A percentile compares a stretch with the other conserved stretches of the same genome.
These are phyloP conservation scores for Microdochium trichocladiopsis DNA, from an alignment of 2,329 filamentous ascomycete genomes.

Conservation along the genomic window DNA sequence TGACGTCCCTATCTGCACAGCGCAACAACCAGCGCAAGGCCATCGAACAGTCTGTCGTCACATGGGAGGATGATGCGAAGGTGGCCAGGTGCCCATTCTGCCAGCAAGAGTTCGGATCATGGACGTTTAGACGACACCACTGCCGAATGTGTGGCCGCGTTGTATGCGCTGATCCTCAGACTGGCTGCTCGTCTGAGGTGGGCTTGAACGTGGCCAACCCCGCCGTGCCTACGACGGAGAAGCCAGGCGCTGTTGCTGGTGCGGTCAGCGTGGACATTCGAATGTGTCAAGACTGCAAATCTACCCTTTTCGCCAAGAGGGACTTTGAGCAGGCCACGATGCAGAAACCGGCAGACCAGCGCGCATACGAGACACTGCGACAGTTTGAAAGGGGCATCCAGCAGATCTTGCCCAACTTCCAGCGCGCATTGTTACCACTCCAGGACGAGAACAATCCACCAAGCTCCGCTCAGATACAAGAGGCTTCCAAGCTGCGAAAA, in stretches of 20 bases:
- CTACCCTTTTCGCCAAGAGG: slow-evolving; percentile 54
- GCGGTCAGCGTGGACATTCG: slow-evolving; percentile 69
- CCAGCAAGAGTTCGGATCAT: slow-evolving; percentile 89
- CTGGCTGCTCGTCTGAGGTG: slow-evolving; percentile 78
- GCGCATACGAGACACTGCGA: slow-evolving; percentile 73
- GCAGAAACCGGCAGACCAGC: slow-evolving; percentile 65
- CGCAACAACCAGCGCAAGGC: slow-evolving; percentile 66
- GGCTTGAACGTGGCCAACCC: slow-evolving; percentile 66
- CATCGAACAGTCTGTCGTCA: slow-evolving; percentile 86
- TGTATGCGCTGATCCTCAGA: slow-evolving; percentile 82
- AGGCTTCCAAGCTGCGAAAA: slow-evolving; percentile 85
- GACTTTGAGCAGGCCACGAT: slow-evolving; percentile 70
- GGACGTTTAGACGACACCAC: slow-evolving; percentile 89
- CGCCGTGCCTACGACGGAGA: slow-evolving; percentile 34
- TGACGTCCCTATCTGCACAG: slow-evolving; percentile 56
- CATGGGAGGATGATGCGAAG: slow-evolving; percentile 85
- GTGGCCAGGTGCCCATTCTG: slow-evolving; percentile 87
- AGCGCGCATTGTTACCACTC: slow-evolving; percentile 64
- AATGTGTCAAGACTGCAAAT: slow-evolving; percentile 85
- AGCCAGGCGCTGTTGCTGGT: slow-evolving; percentile 17
- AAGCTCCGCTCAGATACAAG: slow-evolving; percentile 63
- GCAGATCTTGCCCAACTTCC: slow-evolving; percentile 75
- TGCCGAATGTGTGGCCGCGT: slow-evolving; percentile 90
- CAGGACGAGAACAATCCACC: slow-evolving; percentile 49
- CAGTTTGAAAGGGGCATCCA: slow-evolving; percentile 87